A percentile compares a stretch with the other conserved stretches of the same genome.
These are phyloP conservation scores for Alliaria petiolata DNA, from an alignment of 345 rosid genomes.

Conservation along the genomic window DNA sequence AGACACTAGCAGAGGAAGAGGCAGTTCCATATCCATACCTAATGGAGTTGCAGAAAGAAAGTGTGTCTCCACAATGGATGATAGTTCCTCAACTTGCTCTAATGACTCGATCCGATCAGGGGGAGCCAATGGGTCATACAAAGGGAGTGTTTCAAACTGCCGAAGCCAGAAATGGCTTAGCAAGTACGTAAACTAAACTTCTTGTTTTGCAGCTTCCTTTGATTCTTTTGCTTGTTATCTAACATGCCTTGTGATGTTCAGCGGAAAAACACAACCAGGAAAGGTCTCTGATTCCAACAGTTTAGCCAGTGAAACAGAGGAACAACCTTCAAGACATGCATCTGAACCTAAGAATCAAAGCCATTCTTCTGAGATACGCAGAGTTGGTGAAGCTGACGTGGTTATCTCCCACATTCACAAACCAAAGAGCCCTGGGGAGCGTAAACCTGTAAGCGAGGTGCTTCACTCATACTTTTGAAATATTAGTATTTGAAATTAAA, in stretches of 20 bases:
- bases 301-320: slow-evolving; percentile 46
- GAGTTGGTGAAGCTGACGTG: slow-evolving; percentile 42
- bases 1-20: slow-evolving; percentile 40
- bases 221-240: not conserved
- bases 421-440: slow-evolving; percentile 38
- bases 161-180: slow-evolving; percentile 47
- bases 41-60: slow-evolving; percentile 60
- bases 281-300: slow-evolving; percentile 40
- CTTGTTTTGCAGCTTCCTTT: not conserved
- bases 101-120: slow-evolving; percentile 71
- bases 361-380: slow-evolving; percentile 43
- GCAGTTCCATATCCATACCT: slow-evolving; percentile 24
- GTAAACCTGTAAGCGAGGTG: slow-evolving; percentile 46
- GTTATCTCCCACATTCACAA: slow-evolving; percentile 37
- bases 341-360: slow-evolving; percentile 36
- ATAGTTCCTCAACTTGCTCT: slow-evolving; percentile 90
- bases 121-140: slow-evolving; percentile 55
- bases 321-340: slow-evolving; percentile 42
- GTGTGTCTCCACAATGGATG: slow-evolving; percentile 51
- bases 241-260: slow-evolving; percentile 27
- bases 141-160: slow-evolving; percentile 43
- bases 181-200: slow-evolving; percentile 29
- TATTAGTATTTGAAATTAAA: slow-evolving; percentile 33
- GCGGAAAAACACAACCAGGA: slow-evolving; percentile 50
- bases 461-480: slow-evolving; percentile 13